These are phyloP conservation scores for Globisporangium takayamanum DNA, from an alignment of 352 stramenopile genomes.

Conservation along the genomic window DNA sequence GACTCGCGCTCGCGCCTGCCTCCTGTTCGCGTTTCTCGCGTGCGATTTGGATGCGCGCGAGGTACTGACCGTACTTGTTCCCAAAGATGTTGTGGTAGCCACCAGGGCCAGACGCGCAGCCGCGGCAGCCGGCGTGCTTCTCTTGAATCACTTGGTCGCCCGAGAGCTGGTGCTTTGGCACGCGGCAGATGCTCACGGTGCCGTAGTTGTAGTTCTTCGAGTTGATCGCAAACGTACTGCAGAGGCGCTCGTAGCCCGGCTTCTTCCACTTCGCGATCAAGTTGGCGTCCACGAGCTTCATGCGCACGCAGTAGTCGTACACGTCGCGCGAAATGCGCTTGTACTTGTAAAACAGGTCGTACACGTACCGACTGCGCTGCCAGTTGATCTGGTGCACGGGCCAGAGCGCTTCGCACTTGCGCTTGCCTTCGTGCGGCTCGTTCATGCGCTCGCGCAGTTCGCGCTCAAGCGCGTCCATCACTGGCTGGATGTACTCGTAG, in stretches of 20 bases:
- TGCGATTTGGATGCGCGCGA: slow-evolving; percentile 94
- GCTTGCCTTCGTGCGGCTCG: slow-evolving; percentile 95
- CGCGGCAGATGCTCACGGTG: slow-evolving; percentile 96
- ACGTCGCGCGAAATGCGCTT: slow-evolving; percentile 92
- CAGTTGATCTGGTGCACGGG: slow-evolving; percentile 99
- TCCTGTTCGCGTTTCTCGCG: slow-evolving; percentile 58
- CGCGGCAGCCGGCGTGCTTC: slow-evolving; percentile 95
- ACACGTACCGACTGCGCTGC: slow-evolving; percentile 98
- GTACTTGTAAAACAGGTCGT: slow-evolving; percentile 99
- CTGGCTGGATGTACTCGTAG: slow-evolving; percentile 94
- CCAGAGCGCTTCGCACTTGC: slow-evolving; percentile 97
- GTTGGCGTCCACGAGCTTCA: slow-evolving; percentile 93
- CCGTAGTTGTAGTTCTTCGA: slow-evolving; percentile 99
- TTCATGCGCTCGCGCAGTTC: slow-evolving; percentile 98
- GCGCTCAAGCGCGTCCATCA: slow-evolving; percentile 95
- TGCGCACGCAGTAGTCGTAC: slow-evolving; percentile 96
- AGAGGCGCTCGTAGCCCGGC: slow-evolving; percentile 96
- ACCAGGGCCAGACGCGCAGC: slow-evolving; percentile 92
- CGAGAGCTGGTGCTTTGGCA: slow-evolving; percentile 91
- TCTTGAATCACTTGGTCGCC: slow-evolving; percentile 87
- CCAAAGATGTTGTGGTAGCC: slow-evolving; percentile 98
- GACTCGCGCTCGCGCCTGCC: slow-evolving; percentile 8
- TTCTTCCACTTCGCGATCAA: slow-evolving; percentile 99
- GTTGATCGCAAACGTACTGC: slow-evolving; percentile 98
- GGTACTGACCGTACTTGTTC: slow-evolving; percentile 99